A percentile compares a stretch with the other conserved stretches of the same genome.
Conservation (phyloP, 257 asterid species). For the Jacaranda mimosifolia region DNA sequence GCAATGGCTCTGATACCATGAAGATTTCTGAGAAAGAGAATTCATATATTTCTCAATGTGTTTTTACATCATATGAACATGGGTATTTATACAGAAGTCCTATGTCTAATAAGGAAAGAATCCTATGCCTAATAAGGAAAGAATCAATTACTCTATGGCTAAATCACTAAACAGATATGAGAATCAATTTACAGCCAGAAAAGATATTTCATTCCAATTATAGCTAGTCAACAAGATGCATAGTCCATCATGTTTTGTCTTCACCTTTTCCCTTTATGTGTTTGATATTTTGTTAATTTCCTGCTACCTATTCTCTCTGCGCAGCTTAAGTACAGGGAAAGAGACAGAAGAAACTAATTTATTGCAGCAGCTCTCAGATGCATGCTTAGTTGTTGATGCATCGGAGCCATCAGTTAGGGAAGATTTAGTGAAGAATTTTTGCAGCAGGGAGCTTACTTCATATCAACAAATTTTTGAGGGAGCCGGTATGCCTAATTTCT, state of each 20-base stretch:
- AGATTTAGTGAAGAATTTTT: slow-evolving; percentile 66
- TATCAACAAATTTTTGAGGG: slow-evolving; percentile 82
- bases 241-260: slow-evolving; percentile 2
- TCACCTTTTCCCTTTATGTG: slow-evolving; percentile 18
- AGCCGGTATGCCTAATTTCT: slow-evolving; percentile 53
- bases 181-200: too few species aligned
- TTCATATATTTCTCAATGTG: too few species aligned
- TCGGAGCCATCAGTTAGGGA: slow-evolving; percentile 79
- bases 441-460: slow-evolving; percentile 74
- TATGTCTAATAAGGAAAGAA: too few species aligned
- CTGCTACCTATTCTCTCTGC: slow-evolving; percentile 16
- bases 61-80: too few species aligned
- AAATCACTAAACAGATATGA: too few species aligned
- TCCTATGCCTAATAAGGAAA: too few species aligned
- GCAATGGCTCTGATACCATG: too few species aligned
- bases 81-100: too few species aligned
- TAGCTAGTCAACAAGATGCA: too few species aligned
- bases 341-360: slow-evolving; percentile 67
- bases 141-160: too few species aligned
- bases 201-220: too few species aligned
- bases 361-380: slow-evolving; percentile 74
- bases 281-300: slow-evolving; percentile 6
- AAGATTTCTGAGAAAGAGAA: too few species aligned
- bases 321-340: slow-evolving; percentile 76
- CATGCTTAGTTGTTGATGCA: slow-evolving; percentile 79